These are phyloP conservation scores for Termitomyces sp. DNA, from an alignment of 1,284 basidiomycete species.

Conservation along the genomic window DNA sequence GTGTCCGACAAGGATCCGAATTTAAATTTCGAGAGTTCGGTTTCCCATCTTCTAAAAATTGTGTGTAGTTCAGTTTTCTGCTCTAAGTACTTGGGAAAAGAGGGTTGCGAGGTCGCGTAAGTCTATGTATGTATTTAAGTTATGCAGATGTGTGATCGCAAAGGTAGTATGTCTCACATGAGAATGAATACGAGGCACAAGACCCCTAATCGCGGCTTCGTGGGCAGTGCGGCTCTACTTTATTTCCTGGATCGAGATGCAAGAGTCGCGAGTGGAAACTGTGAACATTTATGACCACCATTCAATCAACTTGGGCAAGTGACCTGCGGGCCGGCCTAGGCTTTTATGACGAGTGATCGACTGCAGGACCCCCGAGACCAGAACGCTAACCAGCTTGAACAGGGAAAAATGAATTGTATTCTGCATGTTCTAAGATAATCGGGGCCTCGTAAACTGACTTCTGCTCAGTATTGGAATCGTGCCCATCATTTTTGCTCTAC, in stretches of 20 bases:
- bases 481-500: slow-evolving; percentile 91
- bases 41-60: background rate
- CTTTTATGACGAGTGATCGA: slow-evolving; percentile 5
- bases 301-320: slow-evolving; percentile 9
- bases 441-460: too few species aligned
- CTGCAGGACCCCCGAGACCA: slow-evolving; percentile 13
- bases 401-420: too few species aligned
- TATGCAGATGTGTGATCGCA: background rate
- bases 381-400: too few species aligned
- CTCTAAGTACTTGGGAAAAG: too few species aligned
- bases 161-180: slow-evolving; percentile 9
- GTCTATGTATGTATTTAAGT: background rate
- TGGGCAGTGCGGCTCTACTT: slow-evolving; percentile 1
- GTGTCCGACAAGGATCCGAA: slow-evolving; percentile 14
- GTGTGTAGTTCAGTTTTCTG: background rate
- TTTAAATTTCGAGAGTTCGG: slow-evolving; percentile 5
- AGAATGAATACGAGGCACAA: slow-evolving; percentile 6
- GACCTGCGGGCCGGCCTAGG: slow-evolving; percentile 11
- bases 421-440: too few species aligned
- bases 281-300: background rate
- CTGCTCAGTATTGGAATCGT: slow-evolving; percentile 68
- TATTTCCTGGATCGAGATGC: slow-evolving; percentile 14
- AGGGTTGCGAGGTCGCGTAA: too few species aligned
- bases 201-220: slow-evolving; percentile 11
- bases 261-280: background rate